Conservation (phyloP, 2,329 filamentous ascomycete species). For the Colletotrichum liriopes region DNA sequence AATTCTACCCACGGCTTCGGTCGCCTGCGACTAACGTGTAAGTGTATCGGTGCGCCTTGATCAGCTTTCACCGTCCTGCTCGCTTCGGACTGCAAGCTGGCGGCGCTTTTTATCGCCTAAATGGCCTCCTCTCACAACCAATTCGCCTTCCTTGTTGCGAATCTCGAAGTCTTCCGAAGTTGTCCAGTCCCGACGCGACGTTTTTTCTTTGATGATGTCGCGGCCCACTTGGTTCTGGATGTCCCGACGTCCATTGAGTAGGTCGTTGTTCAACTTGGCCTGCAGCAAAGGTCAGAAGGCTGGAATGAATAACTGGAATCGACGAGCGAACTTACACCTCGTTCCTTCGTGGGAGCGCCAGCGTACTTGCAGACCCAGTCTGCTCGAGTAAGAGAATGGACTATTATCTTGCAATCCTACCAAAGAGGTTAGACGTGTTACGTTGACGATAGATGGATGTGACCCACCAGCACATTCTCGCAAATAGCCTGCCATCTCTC, state of each 20-base stretch:
- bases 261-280: constrained; percentile 29
- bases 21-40: background rate
- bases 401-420: constrained; percentile 27
- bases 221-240: constrained; percentile 33
- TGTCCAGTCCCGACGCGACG: background rate
- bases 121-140: background rate
- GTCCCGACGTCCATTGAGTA: constrained; percentile 17
- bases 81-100: background rate
- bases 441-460: too few species aligned
- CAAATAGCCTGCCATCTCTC: constrained; percentile 17
- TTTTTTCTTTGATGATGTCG: constrained; percentile 22
- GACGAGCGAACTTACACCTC: background rate
- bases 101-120: constrained; percentile 4
- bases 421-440: background rate
- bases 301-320: background rate
- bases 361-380: constrained; percentile 32
- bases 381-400: constrained; percentile 21
- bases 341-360: constrained; percentile 12
- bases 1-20: background rate
- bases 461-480: background rate
- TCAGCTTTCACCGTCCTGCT: background rate
- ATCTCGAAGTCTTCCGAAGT: constrained; percentile 21
- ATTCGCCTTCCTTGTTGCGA: background rate
- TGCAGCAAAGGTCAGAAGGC: background rate
- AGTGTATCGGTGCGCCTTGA: too few species aligned